Conservation (phyloP, 2,329 filamentous ascomycete species). For the Dactylonectria macrodidyma region DNA sequence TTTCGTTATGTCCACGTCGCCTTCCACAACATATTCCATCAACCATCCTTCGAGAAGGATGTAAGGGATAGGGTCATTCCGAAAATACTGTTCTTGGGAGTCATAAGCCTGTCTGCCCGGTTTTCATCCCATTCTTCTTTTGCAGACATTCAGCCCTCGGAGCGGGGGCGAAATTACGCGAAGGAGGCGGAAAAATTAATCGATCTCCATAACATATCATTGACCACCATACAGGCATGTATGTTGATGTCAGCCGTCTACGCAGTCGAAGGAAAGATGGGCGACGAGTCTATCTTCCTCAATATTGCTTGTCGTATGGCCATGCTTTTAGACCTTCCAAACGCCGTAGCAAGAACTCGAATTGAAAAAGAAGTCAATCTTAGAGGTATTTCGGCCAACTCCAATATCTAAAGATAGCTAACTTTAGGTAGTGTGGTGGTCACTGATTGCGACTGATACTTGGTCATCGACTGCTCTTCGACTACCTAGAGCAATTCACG, state of each 20-base stretch:
- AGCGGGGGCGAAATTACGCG: constrained; percentile 15
- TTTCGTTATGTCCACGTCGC: constrained; percentile 13
- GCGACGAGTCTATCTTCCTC: constrained; percentile 57
- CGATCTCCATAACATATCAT: constrained; percentile 17
- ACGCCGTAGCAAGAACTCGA: constrained; percentile 43
- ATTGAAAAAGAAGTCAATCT: constrained; percentile 56
- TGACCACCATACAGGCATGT: constrained; percentile 54
- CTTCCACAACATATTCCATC: constrained; percentile 12
- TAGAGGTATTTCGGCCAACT: constrained; percentile 38
- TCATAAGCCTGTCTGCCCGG: constrained; percentile 6
- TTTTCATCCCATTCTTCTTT: constrained; percentile 17
- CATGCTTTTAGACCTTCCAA: constrained; percentile 54
- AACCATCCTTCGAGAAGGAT: background rate
- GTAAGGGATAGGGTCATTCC: background rate
- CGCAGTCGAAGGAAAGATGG: constrained; percentile 53
- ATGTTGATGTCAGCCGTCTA: constrained; percentile 54
- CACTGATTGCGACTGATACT: constrained; percentile 40
- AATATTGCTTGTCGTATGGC: constrained; percentile 55
- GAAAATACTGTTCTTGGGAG: constrained; percentile 8
- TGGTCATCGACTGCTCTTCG: constrained; percentile 42
- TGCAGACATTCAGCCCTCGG: constrained; percentile 8
- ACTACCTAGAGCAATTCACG: constrained; percentile 30
- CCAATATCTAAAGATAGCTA: background rate
- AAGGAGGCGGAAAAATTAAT: constrained; percentile 20
- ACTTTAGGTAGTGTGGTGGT: constrained; percentile 40